A percentile compares a stretch with the other conserved stretches of the same genome.
Evolutionary conservation across 2,329 filamentous ascomycete genomes (phyloP).

Genomic region (Waltergamsia citrina): DNA sequence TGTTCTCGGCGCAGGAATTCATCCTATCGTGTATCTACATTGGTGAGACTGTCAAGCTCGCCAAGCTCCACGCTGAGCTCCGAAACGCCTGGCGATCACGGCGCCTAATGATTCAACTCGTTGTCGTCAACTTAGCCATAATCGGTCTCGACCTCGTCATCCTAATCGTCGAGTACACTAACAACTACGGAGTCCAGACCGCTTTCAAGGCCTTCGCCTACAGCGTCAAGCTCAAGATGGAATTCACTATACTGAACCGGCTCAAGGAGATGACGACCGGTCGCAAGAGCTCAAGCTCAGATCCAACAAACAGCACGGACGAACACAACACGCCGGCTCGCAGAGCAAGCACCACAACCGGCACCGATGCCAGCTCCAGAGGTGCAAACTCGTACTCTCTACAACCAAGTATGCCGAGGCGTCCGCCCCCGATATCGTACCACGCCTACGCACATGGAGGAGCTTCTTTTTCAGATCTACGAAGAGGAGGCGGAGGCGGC

Average conservation of each 20-base stretch:
- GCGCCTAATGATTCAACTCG: slow-evolving; percentile 18
- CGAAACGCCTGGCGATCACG: not conserved
- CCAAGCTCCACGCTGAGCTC: slow-evolving; percentile 16
- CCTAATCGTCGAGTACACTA: slow-evolving; percentile 15
- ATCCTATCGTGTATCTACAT: slow-evolving; percentile 45
- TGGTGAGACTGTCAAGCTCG: slow-evolving; percentile 37
- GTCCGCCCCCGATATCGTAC: no score
- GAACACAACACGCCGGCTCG: no score
- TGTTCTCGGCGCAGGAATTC: slow-evolving; percentile 46
- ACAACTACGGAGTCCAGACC: slow-evolving; percentile 14
- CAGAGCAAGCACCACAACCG: no score
- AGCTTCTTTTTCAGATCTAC: no score
- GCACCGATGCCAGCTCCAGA: no score
- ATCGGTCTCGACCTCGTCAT: slow-evolving; percentile 26
- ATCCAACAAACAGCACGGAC: no score
- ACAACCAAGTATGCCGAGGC: no score
- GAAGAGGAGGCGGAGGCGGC: no score
- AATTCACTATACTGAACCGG: slow-evolving; percentile 18
- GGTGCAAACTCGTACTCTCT: no score
- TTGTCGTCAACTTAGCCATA: slow-evolving; percentile 28
- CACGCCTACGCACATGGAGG: no score
- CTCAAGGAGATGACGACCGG: slow-evolving; percentile 12
- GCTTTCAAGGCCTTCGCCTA: slow-evolving; percentile 17
- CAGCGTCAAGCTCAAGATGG: slow-evolving; percentile 18
- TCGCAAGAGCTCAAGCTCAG: not conserved